Evolutionary conservation across 176 grass and related monocot species (phyloP).

Genomic region (Rhynchospora tenuis): DNA sequence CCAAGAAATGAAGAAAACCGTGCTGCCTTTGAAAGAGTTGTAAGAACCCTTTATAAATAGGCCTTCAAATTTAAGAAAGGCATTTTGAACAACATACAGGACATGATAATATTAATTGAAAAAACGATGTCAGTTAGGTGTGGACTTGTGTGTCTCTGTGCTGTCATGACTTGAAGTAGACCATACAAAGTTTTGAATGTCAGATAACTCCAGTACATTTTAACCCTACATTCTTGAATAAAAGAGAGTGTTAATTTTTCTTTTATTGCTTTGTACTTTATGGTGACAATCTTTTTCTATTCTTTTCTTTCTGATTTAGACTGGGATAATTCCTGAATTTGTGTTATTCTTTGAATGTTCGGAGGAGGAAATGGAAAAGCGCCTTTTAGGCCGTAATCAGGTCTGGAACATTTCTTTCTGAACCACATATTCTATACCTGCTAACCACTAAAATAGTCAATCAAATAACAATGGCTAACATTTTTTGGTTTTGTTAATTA

Average conservation of each 20-base stretch:
- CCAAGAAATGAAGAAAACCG: conserved; percentile 94
- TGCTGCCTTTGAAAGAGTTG: conserved; percentile 72
- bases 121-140: no score
- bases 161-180: no score
- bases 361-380: conserved; percentile 81
- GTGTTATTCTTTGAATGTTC: conserved; percentile 89
- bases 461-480: neutral
- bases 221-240: no score
- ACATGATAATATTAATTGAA: neutral
- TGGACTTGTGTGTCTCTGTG: no score
- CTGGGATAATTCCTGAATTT: conserved; percentile 69
- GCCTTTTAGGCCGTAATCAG: conserved; percentile 83
- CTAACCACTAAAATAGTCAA: no score
- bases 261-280: neutral
- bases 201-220: no score
- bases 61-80: no score
- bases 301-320: conserved; percentile 34
- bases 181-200: no score
- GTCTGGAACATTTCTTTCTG: conserved; percentile 8
- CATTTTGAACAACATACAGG: no score
- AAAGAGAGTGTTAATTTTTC: no score
- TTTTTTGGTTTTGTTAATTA: neutral
- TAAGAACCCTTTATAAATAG: conserved; percentile 23
- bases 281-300: neutral
- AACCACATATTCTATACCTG: no score